Percentiles rank a stretch among this genome's conserved stretches.
Evolutionary conservation across 352 stramenopile genomes (phyloP).

Genomic region (Phytophthora syringae): DNA sequence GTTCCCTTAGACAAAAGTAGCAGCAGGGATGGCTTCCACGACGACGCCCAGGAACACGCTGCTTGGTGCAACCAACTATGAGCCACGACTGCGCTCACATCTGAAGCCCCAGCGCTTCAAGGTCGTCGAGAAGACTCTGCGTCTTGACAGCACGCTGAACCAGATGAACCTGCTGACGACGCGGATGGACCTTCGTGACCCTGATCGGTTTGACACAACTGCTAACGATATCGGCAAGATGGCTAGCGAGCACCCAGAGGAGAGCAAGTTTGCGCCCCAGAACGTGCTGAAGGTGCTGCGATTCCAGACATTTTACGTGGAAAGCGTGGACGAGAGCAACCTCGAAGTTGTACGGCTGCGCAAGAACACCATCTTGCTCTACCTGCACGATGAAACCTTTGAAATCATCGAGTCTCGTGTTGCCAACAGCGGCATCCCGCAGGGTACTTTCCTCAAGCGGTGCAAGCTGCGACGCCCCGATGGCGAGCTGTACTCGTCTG

Average conservation of each 20-base stretch:
- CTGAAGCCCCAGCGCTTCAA: slow-evolving; percentile 87
- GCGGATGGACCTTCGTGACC: slow-evolving; percentile 60
- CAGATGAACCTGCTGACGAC: slow-evolving; percentile 70
- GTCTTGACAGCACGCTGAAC: slow-evolving; percentile 67
- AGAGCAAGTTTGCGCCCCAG: slow-evolving; percentile 85
- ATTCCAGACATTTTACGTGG: slow-evolving; percentile 89
- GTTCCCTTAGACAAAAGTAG: slow-evolving; percentile 19
- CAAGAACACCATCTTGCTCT: slow-evolving; percentile 82
- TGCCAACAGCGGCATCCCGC: slow-evolving; percentile 86
- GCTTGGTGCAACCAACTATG: slow-evolving; percentile 76
- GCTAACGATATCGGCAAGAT: slow-evolving; percentile 65
- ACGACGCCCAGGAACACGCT: slow-evolving; percentile 74
- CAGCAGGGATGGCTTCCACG: slow-evolving; percentile 49
- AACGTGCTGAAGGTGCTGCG: slow-evolving; percentile 83
- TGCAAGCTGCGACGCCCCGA: slow-evolving; percentile 68
- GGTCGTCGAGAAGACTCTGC: slow-evolving; percentile 60
- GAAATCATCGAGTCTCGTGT: slow-evolving; percentile 88
- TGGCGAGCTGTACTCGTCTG: slow-evolving; percentile 54
- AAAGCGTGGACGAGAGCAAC: slow-evolving; percentile 85
- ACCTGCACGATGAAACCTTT: slow-evolving; percentile 88
- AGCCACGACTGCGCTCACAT: slow-evolving; percentile 67
- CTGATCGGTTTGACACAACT: slow-evolving; percentile 63
- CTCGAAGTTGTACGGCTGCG: slow-evolving; percentile 75
- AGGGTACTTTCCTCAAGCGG: slow-evolving; percentile 89
- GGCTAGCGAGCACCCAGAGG: slow-evolving; percentile 33